These are phyloP conservation scores for Podospora tetraspora DNA, from an alignment of 495 filamentous ascomycete genomes.

Conservation along the genomic window DNA sequence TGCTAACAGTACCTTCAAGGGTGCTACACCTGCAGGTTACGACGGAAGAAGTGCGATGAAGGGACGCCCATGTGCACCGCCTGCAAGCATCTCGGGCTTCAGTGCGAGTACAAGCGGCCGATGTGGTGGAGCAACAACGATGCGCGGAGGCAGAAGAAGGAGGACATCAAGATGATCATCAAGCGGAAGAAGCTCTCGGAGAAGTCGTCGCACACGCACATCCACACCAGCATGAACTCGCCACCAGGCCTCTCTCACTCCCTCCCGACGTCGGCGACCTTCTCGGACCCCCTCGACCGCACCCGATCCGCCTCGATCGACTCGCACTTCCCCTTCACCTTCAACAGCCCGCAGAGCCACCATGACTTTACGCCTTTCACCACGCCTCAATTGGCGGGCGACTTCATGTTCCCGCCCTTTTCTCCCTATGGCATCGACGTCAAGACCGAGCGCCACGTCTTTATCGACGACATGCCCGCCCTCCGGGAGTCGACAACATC, in stretches of 20 bases:
- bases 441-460: constrained; percentile 91
- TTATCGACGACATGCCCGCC: constrained; percentile 82
- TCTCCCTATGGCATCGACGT: constrained; percentile 91
- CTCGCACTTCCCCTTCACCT: constrained; percentile 72
- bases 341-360: constrained; percentile 56
- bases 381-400: constrained; percentile 43
- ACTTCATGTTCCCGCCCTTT: constrained; percentile 51
- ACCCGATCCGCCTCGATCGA: constrained; percentile 71
- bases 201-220: constrained; percentile 57
- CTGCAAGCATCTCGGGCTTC: constrained; percentile 79
- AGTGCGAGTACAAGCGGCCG: constrained; percentile 93
- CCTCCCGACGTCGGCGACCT: constrained; percentile 71
- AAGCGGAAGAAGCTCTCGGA: constrained; percentile 92
- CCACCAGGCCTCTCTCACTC: constrained; percentile 80
- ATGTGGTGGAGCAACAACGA: constrained; percentile 96
- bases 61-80: constrained; percentile 78
- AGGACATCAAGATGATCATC: constrained; percentile 93
- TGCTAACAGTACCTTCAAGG: constrained; percentile 51
- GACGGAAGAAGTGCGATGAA: constrained; percentile 98
- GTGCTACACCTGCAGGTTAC: constrained; percentile 93
- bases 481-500: constrained; percentile 77
- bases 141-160: constrained; percentile 79
- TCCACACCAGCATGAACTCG: constrained; percentile 52
- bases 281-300: constrained; percentile 64
- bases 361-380: constrained; percentile 59